These are phyloP conservation scores for Trichosporon inkin DNA, from an alignment of 1,284 basidiomycete species.

Conservation along the genomic window DNA sequence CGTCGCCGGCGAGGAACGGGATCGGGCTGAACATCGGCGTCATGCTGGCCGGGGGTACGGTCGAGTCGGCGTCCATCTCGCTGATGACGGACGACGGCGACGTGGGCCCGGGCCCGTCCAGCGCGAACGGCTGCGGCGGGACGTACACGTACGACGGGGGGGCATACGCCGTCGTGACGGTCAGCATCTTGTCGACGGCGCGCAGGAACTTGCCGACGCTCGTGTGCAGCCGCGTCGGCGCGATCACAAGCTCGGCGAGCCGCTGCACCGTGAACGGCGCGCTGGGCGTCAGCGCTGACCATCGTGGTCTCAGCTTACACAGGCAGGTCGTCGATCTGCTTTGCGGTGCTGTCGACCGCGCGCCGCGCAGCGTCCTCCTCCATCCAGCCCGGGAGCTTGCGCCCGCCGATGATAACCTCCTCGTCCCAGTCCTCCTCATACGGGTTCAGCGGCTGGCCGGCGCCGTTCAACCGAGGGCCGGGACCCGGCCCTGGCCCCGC, in stretches of 20 bases:
- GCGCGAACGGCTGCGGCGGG: constrained; percentile 13
- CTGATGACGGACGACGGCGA: constrained; percentile 7
- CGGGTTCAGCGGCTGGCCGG: constrained; percentile 9
- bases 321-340: constrained; percentile 65
- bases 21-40: constrained; percentile 52
- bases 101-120: not conserved
- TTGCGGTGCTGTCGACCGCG: constrained; percentile 60
- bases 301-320: constrained; percentile 30
- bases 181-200: constrained; percentile 76
- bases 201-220: constrained; percentile 84
- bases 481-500: not conserved
- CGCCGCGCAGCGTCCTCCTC: constrained; percentile 61
- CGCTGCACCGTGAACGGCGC: constrained; percentile 92
- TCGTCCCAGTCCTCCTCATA: constrained; percentile 47
- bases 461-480: constrained; percentile 17
- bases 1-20: constrained; percentile 41
- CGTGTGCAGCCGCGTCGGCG: constrained; percentile 69
- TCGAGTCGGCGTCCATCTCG: constrained; percentile 26
- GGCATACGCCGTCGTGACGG: constrained; percentile 66
- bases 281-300: constrained; percentile 43
- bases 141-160: constrained; percentile 37
- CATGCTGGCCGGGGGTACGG: constrained; percentile 39
- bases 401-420: constrained; percentile 51
- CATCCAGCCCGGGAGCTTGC: constrained; percentile 55
- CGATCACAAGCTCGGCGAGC: constrained; percentile 74